Base-by-base conservation (phyloP, 2,329 filamentous ascomycete genomes). In the Lasiodiplodia citricola region DNA sequence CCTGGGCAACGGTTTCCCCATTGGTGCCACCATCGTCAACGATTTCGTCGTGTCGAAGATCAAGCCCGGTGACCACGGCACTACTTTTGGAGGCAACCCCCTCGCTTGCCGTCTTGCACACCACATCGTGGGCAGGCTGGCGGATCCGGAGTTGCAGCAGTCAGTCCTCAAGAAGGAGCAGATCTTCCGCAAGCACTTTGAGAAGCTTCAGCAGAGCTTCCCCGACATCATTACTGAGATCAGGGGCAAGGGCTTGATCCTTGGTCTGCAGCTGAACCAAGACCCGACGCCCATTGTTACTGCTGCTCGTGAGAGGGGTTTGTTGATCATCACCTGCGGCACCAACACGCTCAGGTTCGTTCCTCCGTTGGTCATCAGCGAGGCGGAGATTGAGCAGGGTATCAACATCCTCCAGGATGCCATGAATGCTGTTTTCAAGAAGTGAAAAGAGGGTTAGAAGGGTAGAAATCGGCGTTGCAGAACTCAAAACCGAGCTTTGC, bases 1-100 rank as follows among this genome's bases (percentile, higher is more conserved):
- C 0, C 89, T 99, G 2, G 96, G 96, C 18, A 99, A 99, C 76
- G 96, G 96, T 5, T 95, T 97, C 80, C 96, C 96, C 58, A 94
- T 99, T 73, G 96, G 93, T 63, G 96, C 96, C 7, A 92, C 91
- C 4, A 87, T 91, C 64, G 84, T 90, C 35, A 89, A 87, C 16
- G 87, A 87, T 67, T 83, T 85, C 28, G 92, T 96, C 1, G 90
- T 88, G 35, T 86, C 90, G 65, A 89, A 90, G 77, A 89, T 91
- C 74, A 86, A 89, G 72, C 86, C 86, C 41, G 93, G 94, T 69
- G 94, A 97, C 79, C 94, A 97, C 81, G 94, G 94, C 62, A 97
- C 94, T 18, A 97, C 94, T 0, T 97, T 97, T 75, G 94, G 94
- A 68, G 94, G 94, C 51, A 97, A 97, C 82, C 94, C 94, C 8